These are phyloP conservation scores for Bombardia bombarda DNA, from an alignment of 495 filamentous ascomycete genomes.

Conservation along the genomic window DNA sequence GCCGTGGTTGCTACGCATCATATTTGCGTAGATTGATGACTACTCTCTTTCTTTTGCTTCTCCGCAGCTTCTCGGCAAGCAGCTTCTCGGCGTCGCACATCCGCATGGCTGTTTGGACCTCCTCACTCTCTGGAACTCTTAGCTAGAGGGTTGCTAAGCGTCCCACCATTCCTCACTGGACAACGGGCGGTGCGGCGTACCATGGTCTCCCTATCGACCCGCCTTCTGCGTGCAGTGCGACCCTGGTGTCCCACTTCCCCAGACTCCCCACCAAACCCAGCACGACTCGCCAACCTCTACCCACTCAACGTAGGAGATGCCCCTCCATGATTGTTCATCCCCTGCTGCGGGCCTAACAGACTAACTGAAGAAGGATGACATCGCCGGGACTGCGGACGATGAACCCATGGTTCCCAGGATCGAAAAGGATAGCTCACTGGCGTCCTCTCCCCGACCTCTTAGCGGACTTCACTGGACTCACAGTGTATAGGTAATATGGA, in stretches of 20 bases:
- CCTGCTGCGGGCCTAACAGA: not conserved
- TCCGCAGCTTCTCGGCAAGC: not conserved
- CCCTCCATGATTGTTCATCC: slow-evolving; percentile 3
- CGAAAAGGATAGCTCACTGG: no score
- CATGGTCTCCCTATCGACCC: not conserved
- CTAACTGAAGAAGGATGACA: no score
- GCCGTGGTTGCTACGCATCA: no score
- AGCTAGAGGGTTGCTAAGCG: slow-evolving; percentile 10
- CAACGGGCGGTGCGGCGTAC: not conserved
- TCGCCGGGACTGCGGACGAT: no score
- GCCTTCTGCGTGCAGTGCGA: slow-evolving; percentile 4
- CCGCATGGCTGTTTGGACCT: slow-evolving; percentile 2
- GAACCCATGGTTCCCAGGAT: no score
- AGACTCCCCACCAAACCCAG: slow-evolving; percentile 3
- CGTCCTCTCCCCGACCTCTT: no score
- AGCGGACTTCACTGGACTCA: no score
- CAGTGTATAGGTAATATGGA: no score
- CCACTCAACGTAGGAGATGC: slow-evolving; percentile 2
- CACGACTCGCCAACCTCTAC: not conserved
- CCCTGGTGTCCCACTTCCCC: slow-evolving; percentile 4
- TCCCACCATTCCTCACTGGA: slow-evolving; percentile 4
- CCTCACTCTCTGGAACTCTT: no score
- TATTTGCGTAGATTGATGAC: no score
- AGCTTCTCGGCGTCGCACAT: not conserved
- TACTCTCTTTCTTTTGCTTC: no score